Conservation (phyloP, 768 basidiomycete species). For the Jaapia argillacea region DNA sequence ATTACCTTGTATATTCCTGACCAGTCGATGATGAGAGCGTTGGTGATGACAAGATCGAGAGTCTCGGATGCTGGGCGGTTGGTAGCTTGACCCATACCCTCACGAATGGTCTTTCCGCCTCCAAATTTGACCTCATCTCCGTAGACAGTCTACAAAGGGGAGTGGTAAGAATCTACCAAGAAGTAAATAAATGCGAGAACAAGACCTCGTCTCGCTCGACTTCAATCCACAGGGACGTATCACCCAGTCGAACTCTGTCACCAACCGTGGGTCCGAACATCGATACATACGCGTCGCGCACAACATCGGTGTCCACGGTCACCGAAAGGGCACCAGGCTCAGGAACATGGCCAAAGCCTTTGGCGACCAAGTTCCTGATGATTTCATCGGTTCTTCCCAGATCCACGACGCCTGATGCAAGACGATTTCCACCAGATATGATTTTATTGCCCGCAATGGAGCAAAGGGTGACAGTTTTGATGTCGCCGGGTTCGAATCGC, state of each 20-base stretch:
- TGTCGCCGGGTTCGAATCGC: constrained; percentile 91
- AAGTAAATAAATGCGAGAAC: not conserved
- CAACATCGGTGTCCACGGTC: constrained; percentile 40
- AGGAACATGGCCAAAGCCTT: constrained; percentile 61
- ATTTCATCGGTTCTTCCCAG: constrained; percentile 33
- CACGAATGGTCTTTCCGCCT: constrained; percentile 90
- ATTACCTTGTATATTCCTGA: constrained; percentile 89
- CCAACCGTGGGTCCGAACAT: constrained; percentile 97
- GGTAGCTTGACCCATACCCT: constrained; percentile 94
- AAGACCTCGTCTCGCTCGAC: constrained; percentile 77
- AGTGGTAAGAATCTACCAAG: not conserved
- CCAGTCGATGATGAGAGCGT: constrained; percentile 92
- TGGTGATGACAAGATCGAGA: constrained; percentile 91
- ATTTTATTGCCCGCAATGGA: constrained; percentile 61
- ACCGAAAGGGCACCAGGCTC: constrained; percentile 55
- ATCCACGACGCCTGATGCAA: constrained; percentile 52
- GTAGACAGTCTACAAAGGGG: constrained; percentile 53
- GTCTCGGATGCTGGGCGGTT: constrained; percentile 54
- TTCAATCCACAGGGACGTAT: constrained; percentile 85
- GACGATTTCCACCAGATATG: constrained; percentile 71
- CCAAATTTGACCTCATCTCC: constrained; percentile 99
- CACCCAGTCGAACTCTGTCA: constrained; percentile 81
- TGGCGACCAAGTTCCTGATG: constrained; percentile 36
- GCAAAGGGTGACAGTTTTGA: constrained; percentile 76
- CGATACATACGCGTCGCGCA: constrained; percentile 69